phyloP scores from a whole-genome alignment of 2,329 filamentous ascomycete species.

The Westerdykella ornata region DNA sequence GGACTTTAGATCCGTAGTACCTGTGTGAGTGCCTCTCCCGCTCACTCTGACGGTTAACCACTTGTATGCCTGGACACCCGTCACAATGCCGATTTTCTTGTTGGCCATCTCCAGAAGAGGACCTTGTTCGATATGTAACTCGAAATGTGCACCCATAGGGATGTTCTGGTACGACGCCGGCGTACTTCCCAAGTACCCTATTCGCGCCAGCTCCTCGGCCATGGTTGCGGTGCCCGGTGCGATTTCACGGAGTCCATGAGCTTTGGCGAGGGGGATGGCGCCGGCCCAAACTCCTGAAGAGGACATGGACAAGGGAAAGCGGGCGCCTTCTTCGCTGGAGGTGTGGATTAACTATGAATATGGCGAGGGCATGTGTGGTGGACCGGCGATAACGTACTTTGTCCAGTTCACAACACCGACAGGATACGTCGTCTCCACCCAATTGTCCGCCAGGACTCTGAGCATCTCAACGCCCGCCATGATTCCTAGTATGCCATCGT shows the following conservation, averaged over 20 bases:
- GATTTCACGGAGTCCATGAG: slow-evolving; percentile 59
- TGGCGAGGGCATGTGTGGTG: neutral
- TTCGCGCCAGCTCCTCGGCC: slow-evolving; percentile 62
- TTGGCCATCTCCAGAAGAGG: slow-evolving; percentile 61
- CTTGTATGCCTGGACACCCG: slow-evolving; percentile 66
- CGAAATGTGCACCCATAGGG: slow-evolving; percentile 71
- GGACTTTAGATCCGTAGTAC: slow-evolving; percentile 62
- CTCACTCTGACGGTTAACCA: slow-evolving; percentile 64
- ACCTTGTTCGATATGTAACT: slow-evolving; percentile 80
- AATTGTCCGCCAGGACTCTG: slow-evolving; percentile 58
- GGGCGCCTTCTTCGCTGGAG: slow-evolving; percentile 69
- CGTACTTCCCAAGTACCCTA: slow-evolving; percentile 59
- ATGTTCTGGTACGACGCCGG: slow-evolving; percentile 53
- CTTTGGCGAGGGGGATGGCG: slow-evolving; percentile 53
- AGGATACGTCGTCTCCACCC: slow-evolving; percentile 61
- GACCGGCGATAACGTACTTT: slow-evolving; percentile 44
- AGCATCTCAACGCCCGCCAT: slow-evolving; percentile 68
- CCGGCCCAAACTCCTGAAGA: slow-evolving; percentile 71
- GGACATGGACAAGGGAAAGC: slow-evolving; percentile 70
- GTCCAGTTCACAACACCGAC: slow-evolving; percentile 75
- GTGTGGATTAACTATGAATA: slow-evolving; percentile 2
- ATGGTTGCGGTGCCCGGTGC: slow-evolving; percentile 55
- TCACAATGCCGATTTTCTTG: slow-evolving; percentile 62
- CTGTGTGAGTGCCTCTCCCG: slow-evolving; percentile 66
- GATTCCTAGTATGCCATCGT: slow-evolving; percentile 72